Evolutionary conservation across 2,329 filamentous ascomycete genomes (phyloP).

Genomic region (Microascus cirrosus): DNA sequence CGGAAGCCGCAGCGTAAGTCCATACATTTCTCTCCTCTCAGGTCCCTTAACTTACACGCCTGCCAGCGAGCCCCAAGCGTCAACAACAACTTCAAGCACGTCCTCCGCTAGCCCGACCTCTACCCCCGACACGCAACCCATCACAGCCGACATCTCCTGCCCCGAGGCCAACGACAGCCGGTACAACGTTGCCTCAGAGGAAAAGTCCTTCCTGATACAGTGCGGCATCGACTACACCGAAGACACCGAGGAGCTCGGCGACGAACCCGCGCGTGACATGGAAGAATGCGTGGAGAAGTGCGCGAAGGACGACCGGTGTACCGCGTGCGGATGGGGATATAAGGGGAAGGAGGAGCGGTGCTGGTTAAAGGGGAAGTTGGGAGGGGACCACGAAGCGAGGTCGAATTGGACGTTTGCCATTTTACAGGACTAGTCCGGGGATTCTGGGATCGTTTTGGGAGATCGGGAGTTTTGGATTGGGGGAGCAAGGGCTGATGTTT

Average conservation of each 20-base stretch:
- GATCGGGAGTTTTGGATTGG: background rate
- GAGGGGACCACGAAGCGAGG: constrained; percentile 16
- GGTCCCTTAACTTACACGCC: background rate
- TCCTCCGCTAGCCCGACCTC: constrained; percentile 12
- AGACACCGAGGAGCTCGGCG: constrained; percentile 21
- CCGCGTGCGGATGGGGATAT: constrained; percentile 32
- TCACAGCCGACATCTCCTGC: constrained; percentile 19
- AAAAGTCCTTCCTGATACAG: constrained; percentile 28
- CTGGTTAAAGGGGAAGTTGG: constrained; percentile 29
- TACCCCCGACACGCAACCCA: constrained; percentile 9
- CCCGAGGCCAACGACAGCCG: constrained; percentile 30
- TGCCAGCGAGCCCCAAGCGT: background rate
- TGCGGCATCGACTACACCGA: constrained; percentile 35
- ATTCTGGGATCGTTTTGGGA: background rate
- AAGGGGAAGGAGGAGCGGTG: constrained; percentile 24
- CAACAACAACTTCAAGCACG: no score
- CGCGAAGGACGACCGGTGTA: constrained; percentile 26
- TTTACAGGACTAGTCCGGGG: constrained; percentile 11
- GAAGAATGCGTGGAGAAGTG: constrained; percentile 33
- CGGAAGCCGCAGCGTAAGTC: background rate
- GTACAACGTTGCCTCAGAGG: constrained; percentile 27
- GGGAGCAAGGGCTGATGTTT: background rate
- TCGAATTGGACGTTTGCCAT: constrained; percentile 31
- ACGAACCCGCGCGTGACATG: constrained; percentile 24
- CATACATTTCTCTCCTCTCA: background rate